Evolutionary conservation across 2,329 filamentous ascomycete species (phyloP).

Genomic region (Pseudogymnoascus sp.): DNA sequence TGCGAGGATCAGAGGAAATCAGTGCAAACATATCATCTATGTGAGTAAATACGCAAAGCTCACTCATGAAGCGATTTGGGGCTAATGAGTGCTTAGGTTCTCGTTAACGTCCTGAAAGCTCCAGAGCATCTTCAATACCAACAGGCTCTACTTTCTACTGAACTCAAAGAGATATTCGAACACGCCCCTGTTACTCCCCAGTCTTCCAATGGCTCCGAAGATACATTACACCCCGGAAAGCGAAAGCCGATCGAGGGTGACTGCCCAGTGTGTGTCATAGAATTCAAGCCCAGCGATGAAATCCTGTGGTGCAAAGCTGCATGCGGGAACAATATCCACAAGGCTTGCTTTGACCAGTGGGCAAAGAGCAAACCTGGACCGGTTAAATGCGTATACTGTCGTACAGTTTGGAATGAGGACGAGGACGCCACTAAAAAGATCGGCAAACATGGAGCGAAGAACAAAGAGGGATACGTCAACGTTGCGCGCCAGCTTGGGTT

Average conservation of each 20-base stretch:
- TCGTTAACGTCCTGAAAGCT: constrained; percentile 49
- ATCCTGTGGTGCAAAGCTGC: constrained; percentile 49
- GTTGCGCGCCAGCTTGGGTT: constrained; percentile 53
- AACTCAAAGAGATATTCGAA: constrained; percentile 47
- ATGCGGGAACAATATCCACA: constrained; percentile 49
- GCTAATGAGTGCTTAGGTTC: constrained; percentile 31
- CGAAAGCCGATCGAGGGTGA: constrained; percentile 52
- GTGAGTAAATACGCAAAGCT: constrained; percentile 27
- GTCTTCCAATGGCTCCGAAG: constrained; percentile 27
- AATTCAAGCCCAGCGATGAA: constrained; percentile 38
- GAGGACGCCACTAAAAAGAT: constrained; percentile 33
- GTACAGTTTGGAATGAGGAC: constrained; percentile 44
- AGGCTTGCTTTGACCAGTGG: constrained; percentile 46
- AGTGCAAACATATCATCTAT: constrained; percentile 57
- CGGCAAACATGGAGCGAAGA: constrained; percentile 31
- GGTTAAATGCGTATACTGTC: constrained; percentile 54
- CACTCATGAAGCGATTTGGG: constrained; percentile 10
- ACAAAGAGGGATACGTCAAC: constrained; percentile 52
- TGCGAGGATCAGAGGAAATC: constrained; percentile 39
- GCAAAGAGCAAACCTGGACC: constrained; percentile 36
- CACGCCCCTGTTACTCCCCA: constrained; percentile 41
- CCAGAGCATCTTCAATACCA: constrained; percentile 48
- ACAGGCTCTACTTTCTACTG: constrained; percentile 47
- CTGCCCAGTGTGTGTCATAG: constrained; percentile 54
- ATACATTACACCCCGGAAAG: constrained; percentile 33